Conservation (phyloP, 2,329 filamentous ascomycete species). For the Botryosphaeria agaves region DNA sequence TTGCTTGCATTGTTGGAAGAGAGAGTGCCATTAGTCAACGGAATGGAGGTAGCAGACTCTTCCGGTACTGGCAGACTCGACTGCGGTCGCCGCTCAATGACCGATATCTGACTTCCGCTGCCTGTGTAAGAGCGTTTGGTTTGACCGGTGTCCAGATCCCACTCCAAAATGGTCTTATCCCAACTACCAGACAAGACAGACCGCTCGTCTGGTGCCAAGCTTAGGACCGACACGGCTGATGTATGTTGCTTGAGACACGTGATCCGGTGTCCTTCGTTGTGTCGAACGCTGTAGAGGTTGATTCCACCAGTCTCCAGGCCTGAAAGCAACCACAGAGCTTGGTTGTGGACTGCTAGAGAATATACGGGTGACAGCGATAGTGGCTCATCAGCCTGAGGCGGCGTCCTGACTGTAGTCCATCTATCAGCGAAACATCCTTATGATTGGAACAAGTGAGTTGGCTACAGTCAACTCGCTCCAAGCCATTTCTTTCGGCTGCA, state of each 20-base stretch:
- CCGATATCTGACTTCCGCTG: conserved; percentile 68
- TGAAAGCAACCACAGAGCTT: conserved; percentile 80
- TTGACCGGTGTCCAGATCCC: conserved; percentile 81
- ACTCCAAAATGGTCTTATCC: conserved; percentile 89
- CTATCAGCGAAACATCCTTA: too few species aligned
- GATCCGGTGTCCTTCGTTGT: conserved; percentile 88
- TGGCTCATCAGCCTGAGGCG: conserved; percentile 32
- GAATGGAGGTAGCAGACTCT: conserved; percentile 41
- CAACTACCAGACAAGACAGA: conserved; percentile 84
- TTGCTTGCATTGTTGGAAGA: conserved; percentile 53
- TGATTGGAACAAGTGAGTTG: too few species aligned
- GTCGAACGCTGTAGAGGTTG: conserved; percentile 80
- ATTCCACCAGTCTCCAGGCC: conserved; percentile 83
- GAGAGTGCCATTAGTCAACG: conserved; percentile 46
- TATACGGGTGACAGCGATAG: conserved; percentile 71
- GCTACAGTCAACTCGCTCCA: too few species aligned
- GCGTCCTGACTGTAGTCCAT: conserved; percentile 11
- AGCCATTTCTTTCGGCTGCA: too few species aligned
- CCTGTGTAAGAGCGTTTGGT: conserved; percentile 60
- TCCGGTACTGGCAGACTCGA: conserved; percentile 60
- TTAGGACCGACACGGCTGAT: conserved; percentile 80
- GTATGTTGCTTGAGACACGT: conserved; percentile 65
- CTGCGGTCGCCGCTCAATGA: conserved; percentile 68
- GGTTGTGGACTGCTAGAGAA: conserved; percentile 76
- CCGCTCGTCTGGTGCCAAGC: conserved; percentile 66